phyloP scores from a whole-genome alignment of 208 protist species.

The Balamuthia mandrillaris region DNA sequence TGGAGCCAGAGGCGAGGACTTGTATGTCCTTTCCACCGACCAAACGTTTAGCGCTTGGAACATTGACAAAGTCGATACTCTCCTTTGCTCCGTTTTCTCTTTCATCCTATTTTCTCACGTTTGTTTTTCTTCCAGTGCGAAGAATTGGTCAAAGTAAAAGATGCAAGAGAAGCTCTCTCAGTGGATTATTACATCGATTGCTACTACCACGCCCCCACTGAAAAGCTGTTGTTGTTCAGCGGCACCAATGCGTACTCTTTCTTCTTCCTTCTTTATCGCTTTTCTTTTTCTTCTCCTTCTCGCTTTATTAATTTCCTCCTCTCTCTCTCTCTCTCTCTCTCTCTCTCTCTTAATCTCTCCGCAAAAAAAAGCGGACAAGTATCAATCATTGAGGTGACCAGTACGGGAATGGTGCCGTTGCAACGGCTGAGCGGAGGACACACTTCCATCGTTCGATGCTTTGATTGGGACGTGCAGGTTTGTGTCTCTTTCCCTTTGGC shows the following conservation, averaged over 20 bases:
- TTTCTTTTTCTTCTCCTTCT: background rate
- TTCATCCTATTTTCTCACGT: too few relatives aligned
- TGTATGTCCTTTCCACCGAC: constrained; percentile 4
- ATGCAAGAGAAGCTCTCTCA: background rate
- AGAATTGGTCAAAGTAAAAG: background rate
- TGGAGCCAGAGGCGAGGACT: background rate
- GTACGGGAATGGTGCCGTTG: background rate
- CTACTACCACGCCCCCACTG: background rate
- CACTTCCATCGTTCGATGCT: background rate
- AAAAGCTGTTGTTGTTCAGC: background rate
- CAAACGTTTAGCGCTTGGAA: background rate
- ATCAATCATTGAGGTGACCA: background rate
- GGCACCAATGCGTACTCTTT: background rate
- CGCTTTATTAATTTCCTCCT: too few relatives aligned
- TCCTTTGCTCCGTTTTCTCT: too few relatives aligned
- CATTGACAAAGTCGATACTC: too few relatives aligned
- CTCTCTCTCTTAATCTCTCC: too few relatives aligned
- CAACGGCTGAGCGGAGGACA: background rate
- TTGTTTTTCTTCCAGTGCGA: too few relatives aligned
- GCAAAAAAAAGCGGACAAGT: too few relatives aligned
- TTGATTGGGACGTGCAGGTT: constrained; percentile 14
- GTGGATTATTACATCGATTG: constrained; percentile 7
- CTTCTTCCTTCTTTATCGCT: background rate
- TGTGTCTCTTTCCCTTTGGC: background rate
- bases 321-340: too few relatives aligned